Evolutionary conservation across 2,329 filamentous ascomycete genomes (phyloP).

Genomic region (Fusarium hostae): DNA sequence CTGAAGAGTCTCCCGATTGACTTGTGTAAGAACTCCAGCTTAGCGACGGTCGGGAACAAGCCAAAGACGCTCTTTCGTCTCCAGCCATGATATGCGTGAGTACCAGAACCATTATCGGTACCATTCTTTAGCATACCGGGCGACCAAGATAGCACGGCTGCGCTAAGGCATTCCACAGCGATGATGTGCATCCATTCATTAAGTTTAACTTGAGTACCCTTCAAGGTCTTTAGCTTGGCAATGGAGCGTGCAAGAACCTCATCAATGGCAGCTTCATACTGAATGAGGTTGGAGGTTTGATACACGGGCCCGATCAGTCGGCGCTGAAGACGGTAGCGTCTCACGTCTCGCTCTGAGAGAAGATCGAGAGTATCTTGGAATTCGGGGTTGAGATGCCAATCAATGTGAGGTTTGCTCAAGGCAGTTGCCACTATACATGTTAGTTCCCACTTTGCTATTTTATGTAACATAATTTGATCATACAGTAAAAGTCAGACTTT

Average conservation of each 20-base stretch:
- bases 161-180: slow-evolving; percentile 62
- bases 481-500: slow-evolving; percentile 65
- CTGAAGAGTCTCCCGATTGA: slow-evolving; percentile 54
- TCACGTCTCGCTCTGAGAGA: slow-evolving; percentile 59
- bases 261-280: slow-evolving; percentile 56
- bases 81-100: slow-evolving; percentile 62
- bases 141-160: slow-evolving; percentile 63
- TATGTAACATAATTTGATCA: slow-evolving; percentile 21
- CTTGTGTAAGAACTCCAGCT: slow-evolving; percentile 53
- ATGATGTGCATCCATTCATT: slow-evolving; percentile 69
- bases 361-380: slow-evolving; percentile 61
- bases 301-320: slow-evolving; percentile 62
- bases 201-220: slow-evolving; percentile 57
- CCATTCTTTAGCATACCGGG: slow-evolving; percentile 57
- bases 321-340: slow-evolving; percentile 61
- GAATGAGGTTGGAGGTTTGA: slow-evolving; percentile 54
- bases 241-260: slow-evolving; percentile 52
- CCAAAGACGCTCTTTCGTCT: slow-evolving; percentile 64
- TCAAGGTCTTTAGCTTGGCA: slow-evolving; percentile 49
- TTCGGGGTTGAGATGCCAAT: slow-evolving; percentile 51
- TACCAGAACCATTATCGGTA: slow-evolving; percentile 60
- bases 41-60: slow-evolving; percentile 57
- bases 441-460: neutral
- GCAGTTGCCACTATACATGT: slow-evolving; percentile 56
- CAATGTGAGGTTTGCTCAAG: slow-evolving; percentile 55